Base-by-base conservation (phyloP, 2,329 filamentous ascomycete species). In the Sarocladium strictum region DNA sequence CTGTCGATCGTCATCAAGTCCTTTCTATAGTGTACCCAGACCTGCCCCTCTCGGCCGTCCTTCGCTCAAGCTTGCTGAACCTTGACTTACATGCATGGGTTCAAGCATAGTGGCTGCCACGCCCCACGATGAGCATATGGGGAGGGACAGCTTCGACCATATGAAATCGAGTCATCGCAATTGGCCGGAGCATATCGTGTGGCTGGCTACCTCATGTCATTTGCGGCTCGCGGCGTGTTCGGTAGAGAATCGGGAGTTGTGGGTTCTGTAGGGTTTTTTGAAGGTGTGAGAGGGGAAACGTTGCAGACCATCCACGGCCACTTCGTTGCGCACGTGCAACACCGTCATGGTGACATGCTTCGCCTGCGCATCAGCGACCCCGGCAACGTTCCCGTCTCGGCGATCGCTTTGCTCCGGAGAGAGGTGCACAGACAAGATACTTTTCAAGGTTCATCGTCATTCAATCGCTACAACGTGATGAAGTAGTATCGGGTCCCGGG, bases 401-500 rank as follows among this genome's bases (percentile, higher is more conserved):
- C 43, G 43, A 47, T 47, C 43, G 43, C 15, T 27, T 43, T 47
- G 24, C 43, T 29, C 40, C 17, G 21, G 29, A 17, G 21, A 43
- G 9, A 47, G n/a, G 21, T 47, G 43, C 43, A 29, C 43, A 29
- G 43, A 27, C 43, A 10, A n/a, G n/a, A n/a, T n/a, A n/a, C n/a
- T n/a, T n/a, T n/a, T n/a, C n/a, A n/a, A n/a, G n/a, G n/a, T n/a
- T n/a, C n/a, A n/a, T n/a, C n/a, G n/a, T n/a, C n/a, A n/a, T n/a
- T n/a, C n/a, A n/a, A n/a, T n/a, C n/a, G n/a, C n/a, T n/a, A 51
- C n/a, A 51, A 29, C 12, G 47, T 51, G 47, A 51, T 35, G 47
- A 51, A 51, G 21, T 51, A 51, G 29, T 51, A 51, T 7, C 47
- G 47, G 21, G 47, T 51, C 35, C 47, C 47, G 9, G 47, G 27